Percentiles rank a stretch among this genome's conserved stretches.
phyloP scores from a whole-genome alignment of 1,284 basidiomycete genomes.

The Naganishia sp. region DNA sequence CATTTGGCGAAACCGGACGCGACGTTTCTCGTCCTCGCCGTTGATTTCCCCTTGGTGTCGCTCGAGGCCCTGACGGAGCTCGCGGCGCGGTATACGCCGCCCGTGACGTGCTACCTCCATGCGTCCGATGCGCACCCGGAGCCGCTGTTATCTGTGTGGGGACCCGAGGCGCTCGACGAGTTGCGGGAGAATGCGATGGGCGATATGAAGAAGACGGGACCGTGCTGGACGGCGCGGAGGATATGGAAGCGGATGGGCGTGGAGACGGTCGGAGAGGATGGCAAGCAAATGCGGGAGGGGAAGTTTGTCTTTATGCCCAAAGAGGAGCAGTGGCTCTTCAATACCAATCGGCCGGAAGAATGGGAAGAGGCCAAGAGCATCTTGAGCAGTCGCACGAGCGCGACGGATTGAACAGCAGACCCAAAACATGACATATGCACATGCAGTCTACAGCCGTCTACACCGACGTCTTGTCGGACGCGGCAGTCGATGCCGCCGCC shows the following conservation, averaged over 20 bases:
- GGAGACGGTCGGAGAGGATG: conserved; percentile 22
- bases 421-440: not conserved
- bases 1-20: conserved; percentile 5
- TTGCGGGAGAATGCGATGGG: conserved; percentile 24
- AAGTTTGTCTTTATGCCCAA: conserved; percentile 12
- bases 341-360: conserved; percentile 30
- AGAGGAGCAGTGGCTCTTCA: conserved; percentile 22
- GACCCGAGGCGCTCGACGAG: conserved; percentile 18
- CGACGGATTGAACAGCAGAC: not conserved
- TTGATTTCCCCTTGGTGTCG: conserved; percentile 32
- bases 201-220: conserved; percentile 26
- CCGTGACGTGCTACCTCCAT: conserved; percentile 31
- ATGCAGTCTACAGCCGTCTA: not conserved
- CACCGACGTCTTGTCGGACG: conserved; percentile 18
- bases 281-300: conserved; percentile 4
- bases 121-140: conserved; percentile 27
- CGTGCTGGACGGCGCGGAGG: conserved; percentile 27
- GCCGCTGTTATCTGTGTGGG: conserved; percentile 29
- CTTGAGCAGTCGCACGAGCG: not conserved
- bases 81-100: conserved; percentile 10
- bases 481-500: conserved; percentile 7
- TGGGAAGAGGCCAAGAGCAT: conserved; percentile 27
- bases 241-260: conserved; percentile 26
- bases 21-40: conserved; percentile 24
- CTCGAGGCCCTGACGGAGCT: conserved; percentile 22